Conservation (phyloP, 2,329 filamentous ascomycete genomes). For the Mycosphaerelloides madeirae region DNA sequence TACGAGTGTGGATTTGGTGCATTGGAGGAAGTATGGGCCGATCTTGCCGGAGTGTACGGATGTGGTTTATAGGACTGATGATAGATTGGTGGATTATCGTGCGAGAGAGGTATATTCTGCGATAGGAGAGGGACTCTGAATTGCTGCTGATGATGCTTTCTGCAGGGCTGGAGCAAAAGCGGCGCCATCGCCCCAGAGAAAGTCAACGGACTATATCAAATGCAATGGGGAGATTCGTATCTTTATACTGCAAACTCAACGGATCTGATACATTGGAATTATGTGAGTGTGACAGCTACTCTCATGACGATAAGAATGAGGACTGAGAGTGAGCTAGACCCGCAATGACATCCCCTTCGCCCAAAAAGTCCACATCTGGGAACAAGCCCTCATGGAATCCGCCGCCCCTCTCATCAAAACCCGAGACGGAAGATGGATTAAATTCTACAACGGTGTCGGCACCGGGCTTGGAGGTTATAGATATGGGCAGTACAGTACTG, state of each 20-base stretch:
- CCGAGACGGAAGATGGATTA: slow-evolving; percentile 2
- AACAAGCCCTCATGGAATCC: slow-evolving; percentile 1
- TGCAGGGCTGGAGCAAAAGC: slow-evolving; percentile 2
- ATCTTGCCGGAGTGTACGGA: slow-evolving; percentile 1
- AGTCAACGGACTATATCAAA: slow-evolving; percentile 2
- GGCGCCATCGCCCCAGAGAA: slow-evolving; percentile 2
- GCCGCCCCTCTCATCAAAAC: slow-evolving; percentile 1
- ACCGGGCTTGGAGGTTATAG: not conserved
- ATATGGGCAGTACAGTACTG: slow-evolving; percentile 3
- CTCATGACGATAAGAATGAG: not conserved
- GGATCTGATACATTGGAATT: slow-evolving; percentile 3
- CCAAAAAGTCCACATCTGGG: slow-evolving; percentile 1
- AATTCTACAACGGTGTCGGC: slow-evolving; percentile 3
- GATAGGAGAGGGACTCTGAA: too few species aligned
- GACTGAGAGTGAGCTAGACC: not conserved
- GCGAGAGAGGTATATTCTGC: too few species aligned
- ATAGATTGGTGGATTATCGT: not conserved
- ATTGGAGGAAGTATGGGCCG: not conserved
- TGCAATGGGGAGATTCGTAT: slow-evolving; percentile 2
- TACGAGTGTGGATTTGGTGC: not conserved
- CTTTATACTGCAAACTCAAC: slow-evolving; percentile 2
- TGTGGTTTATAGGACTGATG: slow-evolving; percentile 1
- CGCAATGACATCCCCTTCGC: slow-evolving; percentile 1
- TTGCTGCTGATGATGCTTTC: too few species aligned
- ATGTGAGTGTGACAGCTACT: slow-evolving; percentile 1